Conservation (phyloP, 306 rosid genomes). For the Arachis stenosperma region DNA sequence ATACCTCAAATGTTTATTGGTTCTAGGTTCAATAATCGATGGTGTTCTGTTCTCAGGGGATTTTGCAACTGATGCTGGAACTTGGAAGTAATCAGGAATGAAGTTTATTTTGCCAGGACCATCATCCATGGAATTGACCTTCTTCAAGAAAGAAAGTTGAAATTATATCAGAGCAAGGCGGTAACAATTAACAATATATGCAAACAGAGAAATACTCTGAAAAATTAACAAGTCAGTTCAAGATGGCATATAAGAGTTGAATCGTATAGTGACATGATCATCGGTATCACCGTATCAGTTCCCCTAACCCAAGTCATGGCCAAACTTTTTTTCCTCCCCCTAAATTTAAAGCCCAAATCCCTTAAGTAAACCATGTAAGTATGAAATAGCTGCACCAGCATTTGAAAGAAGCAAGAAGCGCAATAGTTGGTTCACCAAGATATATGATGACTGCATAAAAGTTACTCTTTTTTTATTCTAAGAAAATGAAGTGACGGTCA, state of each 20-base stretch:
- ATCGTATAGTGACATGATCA: constrained; percentile 1
- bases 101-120: constrained; percentile 54
- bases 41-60: constrained; percentile 47
- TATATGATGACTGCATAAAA: not conserved
- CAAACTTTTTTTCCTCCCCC: not conserved
- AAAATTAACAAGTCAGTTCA: constrained; percentile 3
- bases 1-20: constrained; percentile 48
- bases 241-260: constrained; percentile 1
- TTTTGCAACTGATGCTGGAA: constrained; percentile 45
- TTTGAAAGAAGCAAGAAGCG: not conserved
- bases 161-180: constrained; percentile 35
- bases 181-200: not conserved
- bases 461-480: not conserved
- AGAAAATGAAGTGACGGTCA: no score
- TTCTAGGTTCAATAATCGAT: constrained; percentile 40
- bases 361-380: constrained; percentile 6
- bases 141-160: constrained; percentile 32
- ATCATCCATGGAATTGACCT: constrained; percentile 60
- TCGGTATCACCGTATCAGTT: not conserved
- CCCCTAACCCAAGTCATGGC: not conserved
- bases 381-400: not conserved
- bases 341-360: constrained; percentile 8
- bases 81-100: constrained; percentile 56
- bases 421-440: not conserved
- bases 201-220: constrained; percentile 12